These are phyloP conservation scores for Hymenoscyphus infarciens DNA, from an alignment of 2,329 filamentous ascomycete species.

Conservation along the genomic window DNA sequence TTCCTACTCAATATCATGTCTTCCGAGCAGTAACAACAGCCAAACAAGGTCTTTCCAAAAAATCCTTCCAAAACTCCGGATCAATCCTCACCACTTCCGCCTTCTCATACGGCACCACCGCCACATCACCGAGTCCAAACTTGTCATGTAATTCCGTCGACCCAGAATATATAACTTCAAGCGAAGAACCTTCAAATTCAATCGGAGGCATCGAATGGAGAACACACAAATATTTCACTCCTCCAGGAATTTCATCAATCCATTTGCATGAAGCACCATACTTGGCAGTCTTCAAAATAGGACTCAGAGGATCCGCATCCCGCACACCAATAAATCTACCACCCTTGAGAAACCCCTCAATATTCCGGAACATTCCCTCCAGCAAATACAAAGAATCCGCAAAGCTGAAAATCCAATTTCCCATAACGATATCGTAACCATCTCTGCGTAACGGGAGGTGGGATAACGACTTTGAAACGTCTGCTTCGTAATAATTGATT, in stretches of 20 bases:
- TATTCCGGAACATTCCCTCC: no score
- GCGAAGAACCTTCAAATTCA: neutral
- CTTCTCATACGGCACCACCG: neutral
- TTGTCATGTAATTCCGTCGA: neutral
- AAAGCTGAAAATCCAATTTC: constrained; percentile 3
- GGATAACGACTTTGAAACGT: neutral
- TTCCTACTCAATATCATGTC: neutral
- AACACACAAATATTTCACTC: neutral
- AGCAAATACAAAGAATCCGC: neutral
- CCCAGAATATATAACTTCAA: neutral
- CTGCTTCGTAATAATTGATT: neutral
- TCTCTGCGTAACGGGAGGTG: constrained; percentile 1
- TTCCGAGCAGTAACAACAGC: neutral
- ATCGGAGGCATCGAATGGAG: neutral
- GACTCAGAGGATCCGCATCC: no score
- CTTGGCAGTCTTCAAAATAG: no score
- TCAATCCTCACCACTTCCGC: neutral
- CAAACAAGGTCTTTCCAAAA: neutral
- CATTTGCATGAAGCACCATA: no score
- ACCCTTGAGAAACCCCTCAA: no score
- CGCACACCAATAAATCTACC: no score
- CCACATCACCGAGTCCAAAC: neutral
- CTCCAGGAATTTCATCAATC: neutral
- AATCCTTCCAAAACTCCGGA: neutral
- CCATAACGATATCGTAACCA: constrained; percentile 1